Percentiles rank a stretch among this genome's conserved stretches.
Evolutionary conservation across 345 rosid species (phyloP).

Genomic region (Psidium guajava): DNA sequence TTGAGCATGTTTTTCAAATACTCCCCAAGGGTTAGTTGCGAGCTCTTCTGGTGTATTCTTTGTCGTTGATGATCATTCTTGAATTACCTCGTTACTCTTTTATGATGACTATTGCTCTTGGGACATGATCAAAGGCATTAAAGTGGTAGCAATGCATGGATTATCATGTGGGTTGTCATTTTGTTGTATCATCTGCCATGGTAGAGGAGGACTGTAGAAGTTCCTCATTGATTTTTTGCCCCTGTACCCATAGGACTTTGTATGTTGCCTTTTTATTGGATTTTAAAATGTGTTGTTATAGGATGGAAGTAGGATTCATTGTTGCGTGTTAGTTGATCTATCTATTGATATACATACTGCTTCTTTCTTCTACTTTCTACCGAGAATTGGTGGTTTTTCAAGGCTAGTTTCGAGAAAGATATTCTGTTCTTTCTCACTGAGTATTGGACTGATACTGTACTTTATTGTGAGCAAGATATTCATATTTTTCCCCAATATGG

Average conservation of each 20-base stretch:
- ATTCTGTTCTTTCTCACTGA: neutral
- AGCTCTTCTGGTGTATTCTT: neutral
- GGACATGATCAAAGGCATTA: too few relatives aligned
- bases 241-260: neutral
- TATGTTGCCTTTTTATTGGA: neutral
- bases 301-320: neutral
- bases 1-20: neutral
- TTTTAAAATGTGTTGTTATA: neutral
- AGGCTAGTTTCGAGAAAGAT: neutral
- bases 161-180: neutral
- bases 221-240: neutral
- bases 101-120: neutral
- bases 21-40: neutral
- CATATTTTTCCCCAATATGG: neutral
- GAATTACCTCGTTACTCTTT: neutral
- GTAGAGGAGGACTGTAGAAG: neutral
- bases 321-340: neutral
- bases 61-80: neutral
- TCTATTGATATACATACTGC: neutral
- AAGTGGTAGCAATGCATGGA: too few relatives aligned
- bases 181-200: neutral
- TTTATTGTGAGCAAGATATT: neutral
- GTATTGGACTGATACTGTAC: neutral
- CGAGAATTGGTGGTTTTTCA: neutral
- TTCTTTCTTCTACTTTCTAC: neutral